A percentile compares a stretch with the other conserved stretches of the same genome.
Evolutionary conservation across 768 basidiomycete genomes (phyloP).

Genomic region (Lyophyllum atratum): DNA sequence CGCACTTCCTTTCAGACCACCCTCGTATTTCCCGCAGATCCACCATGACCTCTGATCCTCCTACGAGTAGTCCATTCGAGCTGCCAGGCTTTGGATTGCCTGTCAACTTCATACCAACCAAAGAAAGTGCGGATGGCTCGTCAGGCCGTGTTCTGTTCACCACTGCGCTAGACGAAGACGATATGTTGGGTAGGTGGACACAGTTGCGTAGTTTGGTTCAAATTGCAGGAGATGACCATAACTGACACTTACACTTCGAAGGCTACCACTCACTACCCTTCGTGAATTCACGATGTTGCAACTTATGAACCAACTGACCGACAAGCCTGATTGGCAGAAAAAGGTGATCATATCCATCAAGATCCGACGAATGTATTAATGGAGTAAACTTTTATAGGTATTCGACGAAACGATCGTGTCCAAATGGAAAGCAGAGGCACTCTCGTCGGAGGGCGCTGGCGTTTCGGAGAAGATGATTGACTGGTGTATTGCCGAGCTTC

Average conservation of each 20-base stretch:
- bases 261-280: constrained; percentile 14
- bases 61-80: not conserved
- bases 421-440: constrained; percentile 18
- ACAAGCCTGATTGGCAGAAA: constrained; percentile 17
- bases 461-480: constrained; percentile 16
- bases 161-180: constrained; percentile 4
- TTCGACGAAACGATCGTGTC: constrained; percentile 12
- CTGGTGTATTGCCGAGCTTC: constrained; percentile 19
- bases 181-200: not conserved
- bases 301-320: constrained; percentile 19
- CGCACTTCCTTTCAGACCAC: not conserved
- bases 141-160: constrained; percentile 1
- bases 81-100: constrained; percentile 15
- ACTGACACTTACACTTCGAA: not conserved
- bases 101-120: constrained; percentile 4
- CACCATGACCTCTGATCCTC: not conserved
- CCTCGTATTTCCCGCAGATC: not conserved
- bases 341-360: constrained; percentile 1
- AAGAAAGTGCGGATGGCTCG: not conserved
- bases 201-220: not conserved
- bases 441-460: not conserved
- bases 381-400: constrained; percentile 1
- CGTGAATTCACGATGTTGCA: constrained; percentile 21
- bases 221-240: not conserved
- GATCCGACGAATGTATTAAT: not conserved